phyloP scores from a whole-genome alignment of 768 basidiomycete species.

The Mycena sanguinolenta region DNA sequence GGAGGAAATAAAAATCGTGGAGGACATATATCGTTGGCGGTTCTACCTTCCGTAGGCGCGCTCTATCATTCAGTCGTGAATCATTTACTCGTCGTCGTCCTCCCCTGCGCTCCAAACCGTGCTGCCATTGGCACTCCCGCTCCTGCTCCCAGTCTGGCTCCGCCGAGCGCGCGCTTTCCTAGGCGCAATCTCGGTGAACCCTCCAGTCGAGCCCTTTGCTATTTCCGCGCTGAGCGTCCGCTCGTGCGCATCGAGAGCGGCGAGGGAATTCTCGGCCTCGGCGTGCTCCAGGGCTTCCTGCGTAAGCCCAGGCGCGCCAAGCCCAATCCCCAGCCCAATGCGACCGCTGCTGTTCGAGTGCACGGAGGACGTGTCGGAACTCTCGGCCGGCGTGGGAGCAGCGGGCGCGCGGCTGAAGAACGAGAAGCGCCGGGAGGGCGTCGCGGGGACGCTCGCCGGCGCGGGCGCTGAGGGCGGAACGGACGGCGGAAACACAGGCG shows the following conservation, averaged over 20 bases:
- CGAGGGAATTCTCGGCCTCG: conserved; percentile 82
- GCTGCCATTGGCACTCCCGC: conserved; percentile 54
- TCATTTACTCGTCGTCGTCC: conserved; percentile 58
- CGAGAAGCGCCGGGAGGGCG: conserved; percentile 68
- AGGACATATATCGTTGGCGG: conserved; percentile 10
- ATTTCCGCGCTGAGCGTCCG: conserved; percentile 79
- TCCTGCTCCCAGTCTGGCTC: conserved; percentile 75
- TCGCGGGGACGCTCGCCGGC: conserved; percentile 45
- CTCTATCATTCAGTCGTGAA: conserved; percentile 7
- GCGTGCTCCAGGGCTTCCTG: conserved; percentile 84
- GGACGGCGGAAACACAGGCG: conserved; percentile 52
- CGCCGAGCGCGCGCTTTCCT: conserved; percentile 67
- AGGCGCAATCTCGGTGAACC: conserved; percentile 83
- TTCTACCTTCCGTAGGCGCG: conserved; percentile 13
- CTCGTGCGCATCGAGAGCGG: conserved; percentile 86
- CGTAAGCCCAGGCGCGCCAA: conserved; percentile 65
- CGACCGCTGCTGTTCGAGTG: conserved; percentile 53
- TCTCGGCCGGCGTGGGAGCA: conserved; percentile 55
- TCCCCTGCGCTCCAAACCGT: conserved; percentile 91
- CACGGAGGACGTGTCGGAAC: conserved; percentile 63
- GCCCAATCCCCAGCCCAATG: conserved; percentile 52
- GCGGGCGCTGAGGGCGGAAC: conserved; percentile 40
- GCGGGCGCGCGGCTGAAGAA: conserved; percentile 72
- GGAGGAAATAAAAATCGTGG: conserved; percentile 20
- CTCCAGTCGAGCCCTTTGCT: conserved; percentile 77